phyloP scores from a whole-genome alignment of 2,329 filamentous ascomycete species.

The Hymenoscyphus albidus region DNA sequence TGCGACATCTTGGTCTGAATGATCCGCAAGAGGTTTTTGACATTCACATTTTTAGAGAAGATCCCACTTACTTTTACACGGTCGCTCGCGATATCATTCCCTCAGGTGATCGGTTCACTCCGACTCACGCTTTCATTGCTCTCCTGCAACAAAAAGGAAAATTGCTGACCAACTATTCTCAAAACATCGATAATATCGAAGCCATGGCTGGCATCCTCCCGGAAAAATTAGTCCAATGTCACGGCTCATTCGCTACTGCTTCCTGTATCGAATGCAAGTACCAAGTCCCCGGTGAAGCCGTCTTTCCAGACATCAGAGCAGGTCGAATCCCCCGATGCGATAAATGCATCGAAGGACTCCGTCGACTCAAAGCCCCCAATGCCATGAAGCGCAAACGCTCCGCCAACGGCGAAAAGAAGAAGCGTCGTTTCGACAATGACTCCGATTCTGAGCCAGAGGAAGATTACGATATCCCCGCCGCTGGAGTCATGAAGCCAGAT shows the following conservation, averaged over 20 bases:
- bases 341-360: slow-evolving; percentile 59
- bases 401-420: slow-evolving; percentile 46
- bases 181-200: slow-evolving; percentile 98
- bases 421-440: slow-evolving; percentile 24
- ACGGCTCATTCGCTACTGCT: slow-evolving; percentile 92
- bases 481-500: slow-evolving; percentile 91
- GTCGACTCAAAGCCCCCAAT: slow-evolving; percentile 45
- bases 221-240: slow-evolving; percentile 88
- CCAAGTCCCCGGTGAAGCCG: slow-evolving; percentile 68
- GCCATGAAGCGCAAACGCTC: slow-evolving; percentile 55
- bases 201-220: slow-evolving; percentile 75
- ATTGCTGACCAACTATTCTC: slow-evolving; percentile 93
- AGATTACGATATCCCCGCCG: slow-evolving; percentile 60
- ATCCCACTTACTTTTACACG: slow-evolving; percentile 86
- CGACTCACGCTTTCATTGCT: slow-evolving; percentile 90
- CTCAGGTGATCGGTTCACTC: slow-evolving; percentile 73
- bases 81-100: slow-evolving; percentile 89
- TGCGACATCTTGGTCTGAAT: slow-evolving; percentile 67
- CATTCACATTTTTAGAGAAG: slow-evolving; percentile 77
- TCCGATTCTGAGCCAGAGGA: slow-evolving; percentile 47
- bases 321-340: slow-evolving; percentile 74
- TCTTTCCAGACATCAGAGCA: slow-evolving; percentile 75
- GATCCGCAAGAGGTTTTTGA: slow-evolving; percentile 97
- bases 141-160: slow-evolving; percentile 84
- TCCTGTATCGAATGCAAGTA: slow-evolving; percentile 79